These are phyloP conservation scores for Russula ochroleuca DNA, from an alignment of 768 basidiomycete species.

Conservation along the genomic window DNA sequence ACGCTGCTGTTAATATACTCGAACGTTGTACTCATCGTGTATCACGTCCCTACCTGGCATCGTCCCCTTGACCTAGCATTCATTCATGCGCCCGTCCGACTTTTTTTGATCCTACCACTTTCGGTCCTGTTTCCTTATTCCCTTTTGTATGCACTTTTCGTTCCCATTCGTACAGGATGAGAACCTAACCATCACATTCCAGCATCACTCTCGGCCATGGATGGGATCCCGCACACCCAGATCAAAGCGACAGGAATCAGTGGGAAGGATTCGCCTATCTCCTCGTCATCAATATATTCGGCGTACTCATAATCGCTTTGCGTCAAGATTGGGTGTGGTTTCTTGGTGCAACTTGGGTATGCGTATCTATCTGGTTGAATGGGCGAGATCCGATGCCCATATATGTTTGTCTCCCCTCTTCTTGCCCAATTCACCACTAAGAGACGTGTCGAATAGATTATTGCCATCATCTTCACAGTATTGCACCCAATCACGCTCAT, in stretches of 20 bases:
- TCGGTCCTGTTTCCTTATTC: conserved; percentile 57
- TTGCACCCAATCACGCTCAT: conserved; percentile 61
- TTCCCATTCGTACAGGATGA: not conserved
- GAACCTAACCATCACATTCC: not conserved
- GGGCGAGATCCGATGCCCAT: conserved; percentile 62
- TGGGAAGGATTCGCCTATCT: conserved; percentile 74
- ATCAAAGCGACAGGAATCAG: conserved; percentile 54
- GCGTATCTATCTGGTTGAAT: conserved; percentile 57
- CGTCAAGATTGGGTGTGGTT: conserved; percentile 72
- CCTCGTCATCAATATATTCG: conserved; percentile 51
- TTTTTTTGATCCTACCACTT: conserved; percentile 54
- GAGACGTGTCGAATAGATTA: conserved; percentile 41
- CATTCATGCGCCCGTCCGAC: conserved; percentile 83
- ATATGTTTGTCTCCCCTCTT: conserved; percentile 44
- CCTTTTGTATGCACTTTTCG: conserved; percentile 44
- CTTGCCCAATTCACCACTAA: not conserved
- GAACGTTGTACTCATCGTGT: conserved; percentile 70
- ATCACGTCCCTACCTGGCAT: conserved; percentile 55
- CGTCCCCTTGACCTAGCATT: conserved; percentile 73
- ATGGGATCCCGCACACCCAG: conserved; percentile 49
- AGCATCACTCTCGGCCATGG: conserved; percentile 69
- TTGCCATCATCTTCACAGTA: conserved; percentile 58
- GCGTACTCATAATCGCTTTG: conserved; percentile 49
- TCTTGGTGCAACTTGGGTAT: conserved; percentile 69
- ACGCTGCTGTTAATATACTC: conserved; percentile 71